A percentile compares a stretch with the other conserved stretches of the same genome.
phyloP scores from a whole-genome alignment of 495 filamentous ascomycete species.

The Amphirosellinia nigrospora region DNA sequence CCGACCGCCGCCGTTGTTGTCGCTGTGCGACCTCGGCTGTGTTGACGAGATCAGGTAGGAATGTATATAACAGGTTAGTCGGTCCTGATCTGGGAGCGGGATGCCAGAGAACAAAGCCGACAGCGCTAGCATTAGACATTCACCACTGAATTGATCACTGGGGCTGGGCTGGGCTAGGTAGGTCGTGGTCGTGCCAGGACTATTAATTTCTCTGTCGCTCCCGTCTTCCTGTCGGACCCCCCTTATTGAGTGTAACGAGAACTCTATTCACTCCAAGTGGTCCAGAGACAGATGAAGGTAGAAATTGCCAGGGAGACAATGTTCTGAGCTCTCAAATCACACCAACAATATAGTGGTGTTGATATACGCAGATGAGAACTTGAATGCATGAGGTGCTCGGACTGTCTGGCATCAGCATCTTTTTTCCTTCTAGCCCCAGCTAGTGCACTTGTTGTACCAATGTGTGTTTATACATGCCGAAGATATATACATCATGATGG shows the following conservation, averaged over 20 bases:
- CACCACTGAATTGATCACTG: not conserved
- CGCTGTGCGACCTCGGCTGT: conserved; percentile 5
- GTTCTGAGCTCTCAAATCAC: not conserved
- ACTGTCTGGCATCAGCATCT: conserved; percentile 5
- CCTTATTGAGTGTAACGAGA: not conserved
- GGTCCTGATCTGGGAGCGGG: not conserved
- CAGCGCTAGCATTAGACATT: conserved; percentile 11
- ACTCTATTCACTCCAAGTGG: not conserved
- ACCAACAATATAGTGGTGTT: not conserved
- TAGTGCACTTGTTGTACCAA: not conserved
- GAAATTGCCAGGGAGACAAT: not conserved
- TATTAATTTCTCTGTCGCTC: conserved; percentile 10
- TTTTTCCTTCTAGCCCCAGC: not conserved
- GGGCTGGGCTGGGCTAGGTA: not conserved
- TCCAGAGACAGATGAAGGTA: not conserved
- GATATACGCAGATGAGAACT: not conserved
- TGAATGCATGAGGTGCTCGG: conserved; percentile 11
- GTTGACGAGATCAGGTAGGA: not conserved
- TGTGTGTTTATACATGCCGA: not conserved
- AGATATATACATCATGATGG: no score
- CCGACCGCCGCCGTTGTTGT: not conserved
- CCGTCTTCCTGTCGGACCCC: not conserved
- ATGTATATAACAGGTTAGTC: not conserved
- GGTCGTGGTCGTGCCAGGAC: not conserved
- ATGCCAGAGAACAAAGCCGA: conserved; percentile 12